phyloP scores from a whole-genome alignment of 768 basidiomycete genomes.

The Lentinula raphanica region DNA sequence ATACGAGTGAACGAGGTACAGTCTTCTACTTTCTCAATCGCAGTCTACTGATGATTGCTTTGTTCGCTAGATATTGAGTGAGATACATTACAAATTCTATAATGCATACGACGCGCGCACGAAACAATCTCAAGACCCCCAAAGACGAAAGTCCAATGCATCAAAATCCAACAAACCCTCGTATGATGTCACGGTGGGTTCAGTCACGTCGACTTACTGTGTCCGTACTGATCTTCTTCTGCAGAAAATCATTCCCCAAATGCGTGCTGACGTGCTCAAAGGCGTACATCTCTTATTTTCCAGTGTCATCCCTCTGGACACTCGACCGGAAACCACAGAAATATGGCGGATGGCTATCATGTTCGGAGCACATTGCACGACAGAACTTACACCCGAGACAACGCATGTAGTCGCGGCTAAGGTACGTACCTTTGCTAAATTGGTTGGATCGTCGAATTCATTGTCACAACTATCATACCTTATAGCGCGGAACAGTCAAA shows the following conservation, averaged over 20 bases:
- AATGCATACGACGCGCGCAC: conserved; percentile 48
- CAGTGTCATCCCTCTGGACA: conserved; percentile 90
- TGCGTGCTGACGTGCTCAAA: conserved; percentile 71
- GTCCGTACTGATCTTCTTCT: neutral
- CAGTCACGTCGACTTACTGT: neutral
- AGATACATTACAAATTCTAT: conserved; percentile 78
- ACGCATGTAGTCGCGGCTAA: conserved; percentile 94
- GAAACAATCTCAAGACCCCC: conserved; percentile 23
- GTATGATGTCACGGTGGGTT: conserved; percentile 76
- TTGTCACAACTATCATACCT: neutral
- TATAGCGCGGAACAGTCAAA: conserved; percentile 89
- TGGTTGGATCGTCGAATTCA: neutral
- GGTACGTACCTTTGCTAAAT: conserved; percentile 35
- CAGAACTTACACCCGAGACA: conserved; percentile 55
- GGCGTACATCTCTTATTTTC: conserved; percentile 88
- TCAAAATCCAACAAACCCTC: conserved; percentile 26
- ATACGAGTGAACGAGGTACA: conserved; percentile 68
- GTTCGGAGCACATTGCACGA: conserved; percentile 83
- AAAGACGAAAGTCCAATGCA: conserved; percentile 21
- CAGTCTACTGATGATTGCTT: neutral
- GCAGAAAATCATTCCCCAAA: conserved; percentile 79
- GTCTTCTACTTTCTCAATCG: neutral
- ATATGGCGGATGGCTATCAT: conserved; percentile 82
- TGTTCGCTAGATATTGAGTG: conserved; percentile 63
- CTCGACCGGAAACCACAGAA: conserved; percentile 70